Base-by-base conservation (phyloP, 1,139 yeast species). In the Taiozyma sp. region DNA sequence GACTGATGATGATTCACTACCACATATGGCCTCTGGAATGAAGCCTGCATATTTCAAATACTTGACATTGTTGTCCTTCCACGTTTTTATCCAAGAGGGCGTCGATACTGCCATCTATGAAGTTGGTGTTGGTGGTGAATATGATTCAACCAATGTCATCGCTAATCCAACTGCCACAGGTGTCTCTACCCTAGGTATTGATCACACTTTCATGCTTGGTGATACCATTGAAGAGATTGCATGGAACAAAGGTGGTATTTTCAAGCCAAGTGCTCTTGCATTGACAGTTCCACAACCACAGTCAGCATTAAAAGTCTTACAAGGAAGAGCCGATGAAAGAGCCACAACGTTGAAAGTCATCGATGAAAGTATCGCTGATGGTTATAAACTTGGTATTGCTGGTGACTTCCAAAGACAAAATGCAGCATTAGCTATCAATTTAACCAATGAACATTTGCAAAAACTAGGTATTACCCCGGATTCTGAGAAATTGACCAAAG, bases 71-170 rank as follows among this genome's bases (percentile, higher is more conserved):
- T 69, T 95, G 51, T 89, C 98, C 2, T 93, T 89, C 72, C 97
- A 95, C 65, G 87, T 89, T 2, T 95, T 95, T 62, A 66, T 89
- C 70, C 76, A 81, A 53, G 99, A 93, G 68, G 87, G 88, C 1
- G 91, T 95, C 29, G 88, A 90, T 62, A 81, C 96, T 19, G 98
- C 99, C 13, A 85, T 95, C 44, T 89, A 88, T 63, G 99, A 95
- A 67, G 99, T 95, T 28, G 99, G 99, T 16, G 96, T 95, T 48
- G 99, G 99, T 30, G 99, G 99, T 11, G 95, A 88, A 63, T 88
- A 82, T 64, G 99, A 95, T 68, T 88, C 97, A 13, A 95, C 99
- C 11, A 95, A 95, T 65, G 80, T 95, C 13, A 80, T 95, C 47
- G 81, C 76, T 39, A 70, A 74, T 43, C 99, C 99, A 11, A 80